Evolutionary conservation across 1,284 basidiomycete genomes (phyloP).

Genomic region (Exsudoporus floridanus): DNA sequence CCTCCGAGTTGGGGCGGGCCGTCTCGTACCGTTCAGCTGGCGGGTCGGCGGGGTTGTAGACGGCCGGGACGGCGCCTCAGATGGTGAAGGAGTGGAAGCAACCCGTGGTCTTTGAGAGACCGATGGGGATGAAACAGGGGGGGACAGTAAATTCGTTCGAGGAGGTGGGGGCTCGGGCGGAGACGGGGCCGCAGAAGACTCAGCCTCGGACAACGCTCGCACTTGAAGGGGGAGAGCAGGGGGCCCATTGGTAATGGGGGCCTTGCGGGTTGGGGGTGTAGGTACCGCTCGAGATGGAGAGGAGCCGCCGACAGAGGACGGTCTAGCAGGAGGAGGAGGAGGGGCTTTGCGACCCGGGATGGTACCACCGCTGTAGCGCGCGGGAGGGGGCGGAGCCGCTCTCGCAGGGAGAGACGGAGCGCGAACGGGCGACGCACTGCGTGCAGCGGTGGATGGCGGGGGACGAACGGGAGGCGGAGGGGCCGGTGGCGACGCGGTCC

Average conservation of each 20-base stretch:
- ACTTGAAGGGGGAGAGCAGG: slow-evolving; percentile 43
- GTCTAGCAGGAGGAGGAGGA: slow-evolving; percentile 37
- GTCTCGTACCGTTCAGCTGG: slow-evolving; percentile 32
- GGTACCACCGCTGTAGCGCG: slow-evolving; percentile 19
- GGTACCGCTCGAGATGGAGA: slow-evolving; percentile 31
- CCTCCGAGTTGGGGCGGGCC: slow-evolving; percentile 41
- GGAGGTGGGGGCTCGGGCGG: slow-evolving; percentile 38
- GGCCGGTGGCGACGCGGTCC: slow-evolving; percentile 35
- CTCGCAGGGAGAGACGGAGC: slow-evolving; percentile 31
- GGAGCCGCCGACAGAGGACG: slow-evolving; percentile 28
- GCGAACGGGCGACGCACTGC: slow-evolving; percentile 23
- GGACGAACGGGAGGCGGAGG: slow-evolving; percentile 31
- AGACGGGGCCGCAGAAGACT: slow-evolving; percentile 36
- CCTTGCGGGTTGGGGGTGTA: slow-evolving; percentile 31
- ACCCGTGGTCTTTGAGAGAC: slow-evolving; percentile 23
- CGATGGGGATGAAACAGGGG: slow-evolving; percentile 17
- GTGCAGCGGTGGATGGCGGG: slow-evolving; percentile 10
- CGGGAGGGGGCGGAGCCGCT: slow-evolving; percentile 30
- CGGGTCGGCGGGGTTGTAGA: slow-evolving; percentile 4
- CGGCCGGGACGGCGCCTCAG: slow-evolving; percentile 21
- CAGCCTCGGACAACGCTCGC: slow-evolving; percentile 35
- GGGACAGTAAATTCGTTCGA: slow-evolving; percentile 19
- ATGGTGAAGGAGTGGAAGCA: slow-evolving; percentile 19
- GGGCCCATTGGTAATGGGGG: slow-evolving; percentile 28
- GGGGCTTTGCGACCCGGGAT: slow-evolving; percentile 29